A percentile compares a stretch with the other conserved stretches of the same genome.
Conservation (phyloP, 2,329 filamentous ascomycete genomes). For the Aureobasidium pullulans region DNA sequence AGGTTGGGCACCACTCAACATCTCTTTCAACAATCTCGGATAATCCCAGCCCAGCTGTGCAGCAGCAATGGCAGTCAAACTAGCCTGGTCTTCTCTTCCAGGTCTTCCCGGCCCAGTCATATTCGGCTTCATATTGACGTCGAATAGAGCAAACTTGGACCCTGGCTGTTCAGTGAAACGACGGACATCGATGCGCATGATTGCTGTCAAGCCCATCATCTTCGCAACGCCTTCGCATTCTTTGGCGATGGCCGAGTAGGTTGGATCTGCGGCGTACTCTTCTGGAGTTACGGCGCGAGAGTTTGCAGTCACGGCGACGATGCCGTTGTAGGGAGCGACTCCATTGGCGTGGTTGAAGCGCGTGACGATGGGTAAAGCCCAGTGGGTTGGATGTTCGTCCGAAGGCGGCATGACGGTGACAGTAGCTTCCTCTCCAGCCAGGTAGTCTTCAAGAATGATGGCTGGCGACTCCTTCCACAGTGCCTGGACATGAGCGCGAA, state of each 20-base stretch:
- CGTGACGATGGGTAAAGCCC: slow-evolving; percentile 38
- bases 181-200: slow-evolving; percentile 42
- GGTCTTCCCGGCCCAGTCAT: slow-evolving; percentile 43
- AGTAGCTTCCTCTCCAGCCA: slow-evolving; percentile 43
- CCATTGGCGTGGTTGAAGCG: slow-evolving; percentile 43
- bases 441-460: slow-evolving; percentile 43
- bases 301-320: slow-evolving; percentile 42
- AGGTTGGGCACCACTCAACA: slow-evolving; percentile 22
- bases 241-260: slow-evolving; percentile 27
- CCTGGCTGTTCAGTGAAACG: slow-evolving; percentile 26
- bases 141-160: slow-evolving; percentile 40
- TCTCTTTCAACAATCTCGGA: slow-evolving; percentile 29
- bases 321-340: slow-evolving; percentile 44
- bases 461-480: slow-evolving; percentile 32
- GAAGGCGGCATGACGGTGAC: slow-evolving; percentile 47
- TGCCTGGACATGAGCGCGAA: slow-evolving; percentile 28
- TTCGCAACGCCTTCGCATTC: slow-evolving; percentile 37
- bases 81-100: slow-evolving; percentile 42
- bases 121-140: slow-evolving; percentile 48
- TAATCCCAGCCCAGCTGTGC: slow-evolving; percentile 38
- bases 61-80: slow-evolving; percentile 40
- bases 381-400: slow-evolving; percentile 28
- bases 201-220: slow-evolving; percentile 35
- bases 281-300: slow-evolving; percentile 33
- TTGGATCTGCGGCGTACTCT: slow-evolving; percentile 26